phyloP scores from a whole-genome alignment of 768 basidiomycete species.

The Lentinula edodes region DNA sequence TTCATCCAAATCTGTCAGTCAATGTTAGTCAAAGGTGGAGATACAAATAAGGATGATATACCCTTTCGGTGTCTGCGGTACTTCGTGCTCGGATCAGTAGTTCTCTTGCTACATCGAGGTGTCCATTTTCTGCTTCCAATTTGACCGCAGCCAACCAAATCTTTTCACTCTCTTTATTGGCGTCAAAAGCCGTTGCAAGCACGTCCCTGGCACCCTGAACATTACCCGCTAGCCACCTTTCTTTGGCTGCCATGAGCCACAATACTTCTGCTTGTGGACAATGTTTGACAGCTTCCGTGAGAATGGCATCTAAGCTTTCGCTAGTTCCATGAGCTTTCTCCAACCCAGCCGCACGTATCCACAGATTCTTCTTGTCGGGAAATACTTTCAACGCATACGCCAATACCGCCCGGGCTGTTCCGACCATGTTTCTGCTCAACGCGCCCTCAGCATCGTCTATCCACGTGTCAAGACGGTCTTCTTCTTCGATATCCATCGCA shows the following conservation, averaged over 20 bases:
- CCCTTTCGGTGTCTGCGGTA: constrained; percentile 89
- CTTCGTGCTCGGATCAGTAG: constrained; percentile 83
- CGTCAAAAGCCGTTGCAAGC: constrained; percentile 84
- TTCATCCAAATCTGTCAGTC: constrained; percentile 94
- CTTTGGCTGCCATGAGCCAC: constrained; percentile 98
- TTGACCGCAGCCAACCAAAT: constrained; percentile 99
- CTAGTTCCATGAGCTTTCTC: constrained; percentile 89
- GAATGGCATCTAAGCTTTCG: constrained; percentile 76
- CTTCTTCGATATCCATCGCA: constrained; percentile 92
- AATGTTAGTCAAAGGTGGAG: constrained; percentile 3
- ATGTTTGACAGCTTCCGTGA: constrained; percentile 78
- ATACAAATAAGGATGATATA: constrained; percentile 28
- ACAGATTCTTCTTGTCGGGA: constrained; percentile 79
- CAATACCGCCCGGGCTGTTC: constrained; percentile 81
- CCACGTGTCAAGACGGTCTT: constrained; percentile 89
- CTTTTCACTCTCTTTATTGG: constrained; percentile 94
- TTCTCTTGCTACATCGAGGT: constrained; percentile 80
- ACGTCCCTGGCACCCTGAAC: constrained; percentile 88
- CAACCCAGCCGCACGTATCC: constrained; percentile 88
- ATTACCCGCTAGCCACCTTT: constrained; percentile 89
- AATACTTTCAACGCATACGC: constrained; percentile 90
- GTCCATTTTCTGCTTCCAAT: constrained; percentile 92
- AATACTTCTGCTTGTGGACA: constrained; percentile 95
- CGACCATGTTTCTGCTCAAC: constrained; percentile 66
- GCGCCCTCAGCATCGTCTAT: constrained; percentile 85